Percentiles rank a stretch among this genome's conserved stretches.
These are phyloP conservation scores for Aspergillus leporis DNA, from an alignment of 495 filamentous ascomycete genomes.

Conservation along the genomic window DNA sequence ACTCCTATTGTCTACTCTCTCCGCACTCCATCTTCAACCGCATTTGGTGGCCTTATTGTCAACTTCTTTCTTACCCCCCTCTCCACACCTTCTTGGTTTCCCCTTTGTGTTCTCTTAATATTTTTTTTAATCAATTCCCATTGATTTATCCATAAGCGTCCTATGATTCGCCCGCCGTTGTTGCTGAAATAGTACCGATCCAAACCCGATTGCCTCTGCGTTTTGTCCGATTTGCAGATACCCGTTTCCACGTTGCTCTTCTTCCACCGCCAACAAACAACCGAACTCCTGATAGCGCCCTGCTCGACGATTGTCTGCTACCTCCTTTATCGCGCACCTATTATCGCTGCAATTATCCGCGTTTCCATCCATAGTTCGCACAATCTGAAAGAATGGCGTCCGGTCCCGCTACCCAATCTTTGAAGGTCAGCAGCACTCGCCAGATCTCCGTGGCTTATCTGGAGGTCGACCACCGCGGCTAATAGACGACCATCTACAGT, in stretches of 20 bases:
- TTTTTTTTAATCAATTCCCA: not conserved
- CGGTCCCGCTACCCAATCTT: conserved; percentile 68
- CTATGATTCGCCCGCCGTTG: not conserved
- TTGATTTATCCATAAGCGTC: not conserved
- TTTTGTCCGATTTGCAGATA: conserved; percentile 16
- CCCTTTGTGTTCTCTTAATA: not conserved
- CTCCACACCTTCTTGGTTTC: not conserved
- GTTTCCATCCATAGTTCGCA: not conserved
- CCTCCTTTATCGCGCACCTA: conserved; percentile 1
- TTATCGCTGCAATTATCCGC: conserved; percentile 15
- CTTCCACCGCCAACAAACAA: conserved; percentile 12
- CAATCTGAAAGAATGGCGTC: conserved; percentile 54
- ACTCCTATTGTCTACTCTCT: conserved; percentile 12
- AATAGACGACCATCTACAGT: conserved; percentile 53
- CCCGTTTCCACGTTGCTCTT: conserved; percentile 17
- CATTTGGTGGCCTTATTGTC: conserved; percentile 2
- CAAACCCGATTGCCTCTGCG: conserved; percentile 1
- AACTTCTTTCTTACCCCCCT: conserved; percentile 7
- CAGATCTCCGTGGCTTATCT: conserved; percentile 10
- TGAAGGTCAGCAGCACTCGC: conserved; percentile 58
- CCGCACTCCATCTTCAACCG: not conserved
- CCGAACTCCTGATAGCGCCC: not conserved
- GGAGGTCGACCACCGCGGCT: conserved; percentile 27
- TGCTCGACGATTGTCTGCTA: not conserved
- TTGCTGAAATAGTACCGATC: not conserved